Evolutionary conservation across 257 asterid genomes (phyloP).

Genomic region (Buddleja alternifolia): DNA sequence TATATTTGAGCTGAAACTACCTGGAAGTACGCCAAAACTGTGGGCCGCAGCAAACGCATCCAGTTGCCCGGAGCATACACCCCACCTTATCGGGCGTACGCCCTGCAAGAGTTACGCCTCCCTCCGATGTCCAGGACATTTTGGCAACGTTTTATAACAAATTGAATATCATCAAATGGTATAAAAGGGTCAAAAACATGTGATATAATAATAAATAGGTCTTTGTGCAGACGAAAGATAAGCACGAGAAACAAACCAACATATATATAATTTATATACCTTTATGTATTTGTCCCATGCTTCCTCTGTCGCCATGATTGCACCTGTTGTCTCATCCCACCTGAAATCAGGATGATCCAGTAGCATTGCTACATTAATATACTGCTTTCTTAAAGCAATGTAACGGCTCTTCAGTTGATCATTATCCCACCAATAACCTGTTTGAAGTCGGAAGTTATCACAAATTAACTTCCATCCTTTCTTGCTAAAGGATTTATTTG

Average conservation of each 20-base stretch:
- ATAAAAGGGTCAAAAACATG: too few species aligned
- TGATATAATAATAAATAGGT: too few species aligned
- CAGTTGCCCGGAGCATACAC: too few species aligned
- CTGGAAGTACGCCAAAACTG: too few species aligned
- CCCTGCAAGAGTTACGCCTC: too few species aligned
- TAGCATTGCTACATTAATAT: slow-evolving; percentile 44
- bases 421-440: slow-evolving; percentile 73
- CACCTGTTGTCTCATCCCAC: slow-evolving; percentile 72
- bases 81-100: too few species aligned
- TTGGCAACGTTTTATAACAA: too few species aligned
- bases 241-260: slow-evolving; percentile 7
- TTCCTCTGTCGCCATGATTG: slow-evolving; percentile 60
- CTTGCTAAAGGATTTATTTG: slow-evolving; percentile 67
- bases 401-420: slow-evolving; percentile 78
- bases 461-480: slow-evolving; percentile 75
- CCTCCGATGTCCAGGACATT: too few species aligned
- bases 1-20: too few species aligned
- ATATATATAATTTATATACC: slow-evolving; percentile 49
- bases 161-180: too few species aligned
- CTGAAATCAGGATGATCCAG: slow-evolving; percentile 59
- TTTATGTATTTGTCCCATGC: slow-evolving; percentile 71
- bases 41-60: too few species aligned
- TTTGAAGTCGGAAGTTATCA: slow-evolving; percentile 67
- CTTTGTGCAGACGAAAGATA: not conserved
- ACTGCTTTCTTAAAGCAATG: slow-evolving; percentile 70